Conservation (phyloP, 78 protist genomes). For the Dictyostelium firmibasis region DNA sequence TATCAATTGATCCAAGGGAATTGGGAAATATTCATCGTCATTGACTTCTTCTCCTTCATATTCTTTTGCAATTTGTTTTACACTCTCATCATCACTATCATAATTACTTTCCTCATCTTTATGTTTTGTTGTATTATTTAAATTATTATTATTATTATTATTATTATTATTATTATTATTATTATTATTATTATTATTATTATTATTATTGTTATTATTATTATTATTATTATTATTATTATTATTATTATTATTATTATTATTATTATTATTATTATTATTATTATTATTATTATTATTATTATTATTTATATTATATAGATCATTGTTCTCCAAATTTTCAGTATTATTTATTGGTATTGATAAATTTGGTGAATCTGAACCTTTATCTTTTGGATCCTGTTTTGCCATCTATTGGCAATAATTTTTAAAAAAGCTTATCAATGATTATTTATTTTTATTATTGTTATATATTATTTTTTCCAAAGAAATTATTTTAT, state of each 20-base stretch:
- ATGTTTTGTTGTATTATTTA: background rate
- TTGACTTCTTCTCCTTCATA: background rate
- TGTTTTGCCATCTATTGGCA: background rate
- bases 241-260: constrained; percentile 13
- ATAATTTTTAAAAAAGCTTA: background rate
- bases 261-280: constrained; percentile 57
- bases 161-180: background rate
- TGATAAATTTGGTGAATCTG: background rate
- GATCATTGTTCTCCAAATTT: background rate
- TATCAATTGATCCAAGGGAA: constrained; percentile 11
- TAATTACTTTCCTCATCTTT: background rate
- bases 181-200: constrained; percentile 16
- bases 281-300: constrained; percentile 35
- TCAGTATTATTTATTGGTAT: background rate
- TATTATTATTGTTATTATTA: background rate
- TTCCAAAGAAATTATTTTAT: no score
- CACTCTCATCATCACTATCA: background rate
- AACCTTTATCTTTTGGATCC: background rate
- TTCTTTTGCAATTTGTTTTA: background rate
- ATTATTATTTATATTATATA: background rate
- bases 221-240: constrained; percentile 38
- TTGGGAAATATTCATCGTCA: constrained; percentile 39
- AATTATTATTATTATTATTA: background rate
- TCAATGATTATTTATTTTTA: background rate
- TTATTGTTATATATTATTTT: background rate